Base-by-base conservation (phyloP, 2,329 filamentous ascomycete species). In the Penicillium sp. region DNA sequence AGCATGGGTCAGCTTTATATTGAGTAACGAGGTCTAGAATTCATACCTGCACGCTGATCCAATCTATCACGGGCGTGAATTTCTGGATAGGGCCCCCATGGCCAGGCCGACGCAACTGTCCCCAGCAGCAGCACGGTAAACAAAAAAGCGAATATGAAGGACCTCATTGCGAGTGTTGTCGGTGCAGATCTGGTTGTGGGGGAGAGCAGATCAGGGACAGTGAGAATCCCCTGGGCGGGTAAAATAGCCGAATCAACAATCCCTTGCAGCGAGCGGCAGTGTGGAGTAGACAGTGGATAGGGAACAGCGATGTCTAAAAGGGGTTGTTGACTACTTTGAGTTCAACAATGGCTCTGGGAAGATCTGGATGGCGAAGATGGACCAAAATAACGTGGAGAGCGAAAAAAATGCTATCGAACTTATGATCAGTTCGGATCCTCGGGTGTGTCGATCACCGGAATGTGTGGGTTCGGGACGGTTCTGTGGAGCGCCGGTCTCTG, bases 81-180 rank as follows among this genome's bases (percentile, higher is more conserved):
- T 34, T 46, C 35, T 9, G 57, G 61, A 23, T 51, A 40, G 8
- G 40, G 39, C 7, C 44, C 42, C 53, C 59, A 61, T 42, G 63
- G 52, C 59, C 61, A 66, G 31, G 66, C 65, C 18, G 59, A 59
- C 34, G 61, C 59, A 13, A 65, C 44, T 9, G 61, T 59, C 7
- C 61, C 60, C 38, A 70, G 47, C 43, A 69, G 40, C 24, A 67
- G 46, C 23, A 70, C 47, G 29, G 64, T 59, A 47, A 62, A 65
- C 29, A 71, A 46, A 36, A 70, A 24, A 23, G 56, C 60, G 41
- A 67, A 46, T 28, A 67, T 51, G 29, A 61, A 47, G 34, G 56
- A 60, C 47, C 65, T 66, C 68, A 71, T 71, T 40, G 46, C 61
- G 59, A 49, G 22, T 23, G 22, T 46, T 38, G 37, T 44, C 23